Conservation (phyloP, 1,284 basidiomycete species). For the Apiotrichum brassicae region DNA sequence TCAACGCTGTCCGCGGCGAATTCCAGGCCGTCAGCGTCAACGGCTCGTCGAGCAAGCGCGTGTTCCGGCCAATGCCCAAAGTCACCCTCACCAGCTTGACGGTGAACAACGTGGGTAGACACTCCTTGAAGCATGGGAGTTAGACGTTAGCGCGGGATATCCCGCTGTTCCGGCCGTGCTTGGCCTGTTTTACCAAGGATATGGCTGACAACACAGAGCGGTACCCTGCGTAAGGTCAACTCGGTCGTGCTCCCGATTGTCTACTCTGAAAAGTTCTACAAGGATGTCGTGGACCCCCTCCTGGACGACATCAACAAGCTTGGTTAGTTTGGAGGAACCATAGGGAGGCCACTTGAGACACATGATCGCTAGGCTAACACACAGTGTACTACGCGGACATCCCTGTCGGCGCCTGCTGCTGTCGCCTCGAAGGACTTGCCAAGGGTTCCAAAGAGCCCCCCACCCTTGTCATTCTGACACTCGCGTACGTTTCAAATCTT, state of each 20-base stretch:
- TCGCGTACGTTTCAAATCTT: slow-evolving; percentile 33
- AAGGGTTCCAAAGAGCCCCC: slow-evolving; percentile 29
- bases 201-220: slow-evolving; percentile 29
- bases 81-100: slow-evolving; percentile 47
- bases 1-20: slow-evolving; percentile 35
- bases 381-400: slow-evolving; percentile 47
- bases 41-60: slow-evolving; percentile 14
- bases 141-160: too few species aligned
- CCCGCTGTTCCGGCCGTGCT: too few species aligned
- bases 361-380: neutral
- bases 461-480: slow-evolving; percentile 41
- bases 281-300: slow-evolving; percentile 37
- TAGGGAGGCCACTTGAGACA: too few species aligned
- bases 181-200: neutral
- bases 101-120: slow-evolving; percentile 41
- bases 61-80: slow-evolving; percentile 39
- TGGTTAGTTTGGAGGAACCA: slow-evolving; percentile 24
- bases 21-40: slow-evolving; percentile 29
- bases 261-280: slow-evolving; percentile 48
- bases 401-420: slow-evolving; percentile 43
- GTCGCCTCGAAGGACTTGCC: slow-evolving; percentile 31
- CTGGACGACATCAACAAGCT: slow-evolving; percentile 47
- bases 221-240: slow-evolving; percentile 43
- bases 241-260: slow-evolving; percentile 42
- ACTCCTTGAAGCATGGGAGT: too few species aligned